Percentiles rank a stretch among this genome's conserved stretches.
Evolutionary conservation across 2,329 filamentous ascomycete species (phyloP).

Genomic region (Cladosporium phlei): DNA sequence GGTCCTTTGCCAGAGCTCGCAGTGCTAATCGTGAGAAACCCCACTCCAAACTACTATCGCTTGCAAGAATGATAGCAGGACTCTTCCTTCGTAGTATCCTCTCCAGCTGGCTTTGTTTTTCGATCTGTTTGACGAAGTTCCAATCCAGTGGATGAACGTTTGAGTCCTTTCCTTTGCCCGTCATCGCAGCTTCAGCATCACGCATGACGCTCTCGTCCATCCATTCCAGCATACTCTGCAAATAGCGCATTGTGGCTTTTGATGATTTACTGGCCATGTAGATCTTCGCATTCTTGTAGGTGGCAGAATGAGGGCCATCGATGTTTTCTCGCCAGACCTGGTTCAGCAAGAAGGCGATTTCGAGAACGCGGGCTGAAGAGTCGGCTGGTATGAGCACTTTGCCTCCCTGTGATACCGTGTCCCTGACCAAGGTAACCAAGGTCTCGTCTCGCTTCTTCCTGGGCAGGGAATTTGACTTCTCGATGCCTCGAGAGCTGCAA

Average conservation of each 20-base stretch:
- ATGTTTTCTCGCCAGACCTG: slow-evolving; percentile 70
- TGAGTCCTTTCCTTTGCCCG: slow-evolving; percentile 42
- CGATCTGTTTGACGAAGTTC: slow-evolving; percentile 74
- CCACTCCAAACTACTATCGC: slow-evolving; percentile 87
- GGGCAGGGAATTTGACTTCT: slow-evolving; percentile 59
- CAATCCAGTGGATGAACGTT: slow-evolving; percentile 78
- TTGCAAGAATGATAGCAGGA: slow-evolving; percentile 78
- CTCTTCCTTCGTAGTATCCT: slow-evolving; percentile 55
- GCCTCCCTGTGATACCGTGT: slow-evolving; percentile 74
- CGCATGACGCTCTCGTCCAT: slow-evolving; percentile 95
- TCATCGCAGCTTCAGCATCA: slow-evolving; percentile 52
- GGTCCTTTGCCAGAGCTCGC: slow-evolving; percentile 66
- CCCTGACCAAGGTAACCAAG: slow-evolving; percentile 73
- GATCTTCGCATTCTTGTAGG: slow-evolving; percentile 52
- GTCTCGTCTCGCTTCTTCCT: slow-evolving; percentile 79
- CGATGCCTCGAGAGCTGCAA: slow-evolving; percentile 79
- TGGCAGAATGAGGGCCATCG: slow-evolving; percentile 34
- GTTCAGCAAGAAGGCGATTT: slow-evolving; percentile 87
- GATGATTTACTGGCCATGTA: slow-evolving; percentile 84
- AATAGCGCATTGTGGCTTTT: slow-evolving; percentile 82
- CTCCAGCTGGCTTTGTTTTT: slow-evolving; percentile 74
- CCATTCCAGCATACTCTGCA: slow-evolving; percentile 96
- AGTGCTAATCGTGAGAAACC: slow-evolving; percentile 84
- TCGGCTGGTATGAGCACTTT: slow-evolving; percentile 92
- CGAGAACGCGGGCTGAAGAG: slow-evolving; percentile 88